Conservation (phyloP, 2,329 filamentous ascomycete species). For the Botrytis fabae region DNA sequence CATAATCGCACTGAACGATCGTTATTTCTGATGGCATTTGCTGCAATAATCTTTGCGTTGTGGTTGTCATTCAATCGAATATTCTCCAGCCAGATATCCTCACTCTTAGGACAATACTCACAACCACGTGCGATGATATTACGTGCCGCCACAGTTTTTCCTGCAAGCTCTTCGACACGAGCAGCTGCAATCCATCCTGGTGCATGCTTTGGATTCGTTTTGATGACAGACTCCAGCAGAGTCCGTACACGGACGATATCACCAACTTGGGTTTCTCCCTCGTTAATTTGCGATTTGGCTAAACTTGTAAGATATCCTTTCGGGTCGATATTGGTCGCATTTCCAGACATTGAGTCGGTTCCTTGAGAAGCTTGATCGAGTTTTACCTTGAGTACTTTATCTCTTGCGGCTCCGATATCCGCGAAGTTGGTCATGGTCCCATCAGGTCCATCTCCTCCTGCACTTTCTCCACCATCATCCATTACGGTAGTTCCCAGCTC, state of each 20-base stretch:
- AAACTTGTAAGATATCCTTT: constrained; percentile 95
- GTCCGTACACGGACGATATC: constrained; percentile 93
- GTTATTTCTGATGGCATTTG: constrained; percentile 89
- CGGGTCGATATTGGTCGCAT: constrained; percentile 86
- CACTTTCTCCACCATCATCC: constrained; percentile 65
- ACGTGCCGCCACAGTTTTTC: constrained; percentile 85
- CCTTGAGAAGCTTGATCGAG: constrained; percentile 83
- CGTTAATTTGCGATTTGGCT: constrained; percentile 75
- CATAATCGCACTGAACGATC: constrained; percentile 84
- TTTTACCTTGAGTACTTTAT: constrained; percentile 93
- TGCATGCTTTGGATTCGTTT: constrained; percentile 92
- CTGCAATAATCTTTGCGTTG: constrained; percentile 94
- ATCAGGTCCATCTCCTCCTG: constrained; percentile 52
- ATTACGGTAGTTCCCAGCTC: constrained; percentile 88
- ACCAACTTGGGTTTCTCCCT: constrained; percentile 80
- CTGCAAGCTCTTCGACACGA: constrained; percentile 86
- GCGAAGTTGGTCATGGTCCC: constrained; percentile 98
- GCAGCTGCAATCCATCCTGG: constrained; percentile 96
- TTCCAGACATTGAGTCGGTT: constrained; percentile 71
- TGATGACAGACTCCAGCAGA: constrained; percentile 93
- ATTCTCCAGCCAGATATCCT: constrained; percentile 95
- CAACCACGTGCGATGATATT: constrained; percentile 87
- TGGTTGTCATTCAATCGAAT: constrained; percentile 89
- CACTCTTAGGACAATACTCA: constrained; percentile 86
- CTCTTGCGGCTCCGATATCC: constrained; percentile 91